Percentiles rank a stretch among this genome's conserved stretches.
phyloP scores from a whole-genome alignment of 1,284 basidiomycete genomes.

The Ustilago trichophora region DNA sequence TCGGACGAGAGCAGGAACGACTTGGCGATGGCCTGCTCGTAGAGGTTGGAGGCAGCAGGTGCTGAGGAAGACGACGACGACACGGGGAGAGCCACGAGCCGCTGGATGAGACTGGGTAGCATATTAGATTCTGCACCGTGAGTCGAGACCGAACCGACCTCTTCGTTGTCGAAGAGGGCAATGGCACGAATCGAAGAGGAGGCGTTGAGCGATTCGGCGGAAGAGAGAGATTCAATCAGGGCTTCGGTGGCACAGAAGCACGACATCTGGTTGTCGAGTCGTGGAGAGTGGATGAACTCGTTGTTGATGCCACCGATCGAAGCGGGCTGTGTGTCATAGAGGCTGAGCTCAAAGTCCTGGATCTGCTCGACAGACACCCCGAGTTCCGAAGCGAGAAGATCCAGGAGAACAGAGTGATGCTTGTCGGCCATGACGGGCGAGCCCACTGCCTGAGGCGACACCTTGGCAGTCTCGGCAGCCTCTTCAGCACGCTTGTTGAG shows the following conservation, averaged over 20 bases:
- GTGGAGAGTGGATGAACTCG: conserved; percentile 91
- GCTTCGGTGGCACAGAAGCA: conserved; percentile 90
- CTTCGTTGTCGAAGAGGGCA: conserved; percentile 92
- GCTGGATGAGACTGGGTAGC: conserved; percentile 56
- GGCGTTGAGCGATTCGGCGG: conserved; percentile 29
- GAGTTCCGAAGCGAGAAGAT: conserved; percentile 81
- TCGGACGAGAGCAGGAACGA: conserved; percentile 71
- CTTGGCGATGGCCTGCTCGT: conserved; percentile 49
- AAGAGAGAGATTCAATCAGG: conserved; percentile 73
- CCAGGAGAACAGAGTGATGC: conserved; percentile 84
- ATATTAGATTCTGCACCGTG: conserved; percentile 86
- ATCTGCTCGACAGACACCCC: conserved; percentile 80
- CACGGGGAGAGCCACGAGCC: conserved; percentile 52
- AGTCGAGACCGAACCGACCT: conserved; percentile 77
- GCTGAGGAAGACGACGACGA: conserved; percentile 20
- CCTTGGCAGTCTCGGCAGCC: conserved; percentile 47
- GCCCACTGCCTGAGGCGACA: conserved; percentile 42
- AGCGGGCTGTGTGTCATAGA: conserved; percentile 81
- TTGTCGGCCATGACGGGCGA: conserved; percentile 58
- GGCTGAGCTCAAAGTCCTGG: conserved; percentile 84
- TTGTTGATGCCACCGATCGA: conserved; percentile 86
- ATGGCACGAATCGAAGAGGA: conserved; percentile 83
- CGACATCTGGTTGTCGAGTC: conserved; percentile 87
- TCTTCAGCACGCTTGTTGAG: conserved; percentile 67
- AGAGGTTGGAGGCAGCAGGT: conserved; percentile 25